Evolutionary conservation across 495 filamentous ascomycete species (phyloP), one percentile per base, ranked within the genome.

Genomic region (Neurospora sublineolata): DNA sequence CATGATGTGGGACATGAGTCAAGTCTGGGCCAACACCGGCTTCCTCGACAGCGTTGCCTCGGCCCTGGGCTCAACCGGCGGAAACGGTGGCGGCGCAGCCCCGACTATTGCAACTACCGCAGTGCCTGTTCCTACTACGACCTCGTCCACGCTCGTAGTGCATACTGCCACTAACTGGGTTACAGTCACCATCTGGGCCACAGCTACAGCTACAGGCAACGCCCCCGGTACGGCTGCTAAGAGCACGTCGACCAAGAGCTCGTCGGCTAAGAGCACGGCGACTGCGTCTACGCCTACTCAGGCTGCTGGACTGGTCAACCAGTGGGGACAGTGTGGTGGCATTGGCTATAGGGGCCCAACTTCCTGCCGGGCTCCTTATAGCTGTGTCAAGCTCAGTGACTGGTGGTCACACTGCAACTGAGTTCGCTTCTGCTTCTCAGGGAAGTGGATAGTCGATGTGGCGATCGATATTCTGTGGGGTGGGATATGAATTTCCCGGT

Each of bases 1-100:
- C 4, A 91, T 92, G 90, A 82, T 90, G 75, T 92, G 90, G 90
- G 90, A 92, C 82, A 86, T 86, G 73, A 86, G 80, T 14, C 87
- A 90, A 80, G 87, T 86, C 1, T 87, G 86, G 75, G 79, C 76
- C 39, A 92, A 92, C 76, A 8, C 73, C 10, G 88, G 88, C 8
- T 89, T 89, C 75, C 77, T 91, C 73, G 78, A 80, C 37, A 76
- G 75, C 38, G 78, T 88, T 27, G 76, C 70, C 68, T 60, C 73
- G 18, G 72, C 76, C 3, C 72, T 84, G 68, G 75, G 75, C 16
- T 70, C 67, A 11, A 60, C 39, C 1, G 69, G 27, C 18, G 41
- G 42, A 33, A n/a, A 16, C 37, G 18, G 20, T 37, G n/a, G 18
- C 14, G 37, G 36, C 12, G 40, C n/a, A 16, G 38, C 64, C 1